Evolutionary conservation across 768 basidiomycete genomes (phyloP).

Genomic region (Phaffia tasmanica): DNA sequence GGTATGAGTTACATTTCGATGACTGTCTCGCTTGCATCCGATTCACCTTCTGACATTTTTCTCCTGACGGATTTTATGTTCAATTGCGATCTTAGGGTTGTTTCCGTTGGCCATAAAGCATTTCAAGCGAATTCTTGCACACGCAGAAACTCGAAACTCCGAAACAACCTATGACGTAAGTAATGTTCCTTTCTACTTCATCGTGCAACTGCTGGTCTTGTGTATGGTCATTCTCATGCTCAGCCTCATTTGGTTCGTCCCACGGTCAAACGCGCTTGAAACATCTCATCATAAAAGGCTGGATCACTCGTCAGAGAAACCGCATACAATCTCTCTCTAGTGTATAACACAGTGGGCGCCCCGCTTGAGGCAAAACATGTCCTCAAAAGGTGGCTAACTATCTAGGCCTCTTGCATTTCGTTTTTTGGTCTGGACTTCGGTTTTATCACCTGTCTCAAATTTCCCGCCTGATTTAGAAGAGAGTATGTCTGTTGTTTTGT

Average conservation of each 20-base stretch:
- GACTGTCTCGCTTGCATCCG: neutral
- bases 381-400: conserved; percentile 70
- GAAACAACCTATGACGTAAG: conserved; percentile 10
- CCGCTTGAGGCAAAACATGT: conserved; percentile 56
- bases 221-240: neutral
- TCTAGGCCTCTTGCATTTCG: conserved; percentile 35
- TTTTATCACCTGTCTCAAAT: too few relatives aligned
- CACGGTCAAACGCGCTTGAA: neutral
- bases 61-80: neutral
- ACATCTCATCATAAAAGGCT: neutral
- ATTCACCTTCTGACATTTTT: neutral
- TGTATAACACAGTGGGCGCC: conserved; percentile 70
- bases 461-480: too few relatives aligned
- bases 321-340: conserved; percentile 75
- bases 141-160: conserved; percentile 2
- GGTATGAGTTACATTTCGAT: conserved; percentile 43
- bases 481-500: too few relatives aligned
- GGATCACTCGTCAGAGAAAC: conserved; percentile 56
- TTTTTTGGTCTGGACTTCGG: too few relatives aligned
- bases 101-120: conserved; percentile 70
- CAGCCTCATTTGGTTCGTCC: neutral
- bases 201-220: neutral
- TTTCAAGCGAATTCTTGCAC: conserved; percentile 58
- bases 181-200: neutral
- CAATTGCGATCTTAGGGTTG: conserved; percentile 47